These are phyloP conservation scores for Sonneratia alba DNA, from an alignment of 345 rosid species.

Conservation along the genomic window DNA sequence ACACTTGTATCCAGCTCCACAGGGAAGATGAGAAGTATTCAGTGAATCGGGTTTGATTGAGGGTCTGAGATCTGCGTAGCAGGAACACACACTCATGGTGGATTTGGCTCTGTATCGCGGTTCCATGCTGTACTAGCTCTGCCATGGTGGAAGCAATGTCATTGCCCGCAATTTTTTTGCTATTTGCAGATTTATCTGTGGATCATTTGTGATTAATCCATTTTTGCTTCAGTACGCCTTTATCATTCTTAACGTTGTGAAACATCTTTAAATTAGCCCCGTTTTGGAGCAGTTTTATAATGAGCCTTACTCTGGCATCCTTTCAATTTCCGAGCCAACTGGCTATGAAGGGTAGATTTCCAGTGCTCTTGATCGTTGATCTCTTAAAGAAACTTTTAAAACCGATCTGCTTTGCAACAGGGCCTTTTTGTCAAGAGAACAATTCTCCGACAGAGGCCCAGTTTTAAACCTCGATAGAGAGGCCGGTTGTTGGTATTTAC, in stretches of 20 bases:
- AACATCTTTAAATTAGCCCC: background rate
- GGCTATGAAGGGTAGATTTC: too few species aligned
- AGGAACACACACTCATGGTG: background rate
- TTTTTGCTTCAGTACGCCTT: background rate
- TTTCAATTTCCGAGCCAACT: background rate
- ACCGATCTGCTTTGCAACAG: too few species aligned
- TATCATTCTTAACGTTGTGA: background rate
- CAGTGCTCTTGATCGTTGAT: background rate
- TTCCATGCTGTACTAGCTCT: background rate
- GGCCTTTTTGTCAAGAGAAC: background rate
- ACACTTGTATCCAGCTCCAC: background rate
- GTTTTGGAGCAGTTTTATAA: background rate
- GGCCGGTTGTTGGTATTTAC: background rate
- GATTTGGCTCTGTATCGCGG: background rate
- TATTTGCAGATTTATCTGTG: background rate
- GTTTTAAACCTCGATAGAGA: too few species aligned
- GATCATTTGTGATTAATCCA: background rate
- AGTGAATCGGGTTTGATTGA: background rate
- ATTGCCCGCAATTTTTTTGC: background rate
- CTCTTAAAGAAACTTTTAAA: too few species aligned
- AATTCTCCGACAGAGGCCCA: background rate
- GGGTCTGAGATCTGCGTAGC: background rate
- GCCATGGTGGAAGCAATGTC: background rate
- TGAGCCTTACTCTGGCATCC: background rate
- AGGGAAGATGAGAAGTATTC: background rate